Evolutionary conservation across 352 stramenopile genomes (phyloP).

Genomic region (Globisporangium cederbergense): DNA sequence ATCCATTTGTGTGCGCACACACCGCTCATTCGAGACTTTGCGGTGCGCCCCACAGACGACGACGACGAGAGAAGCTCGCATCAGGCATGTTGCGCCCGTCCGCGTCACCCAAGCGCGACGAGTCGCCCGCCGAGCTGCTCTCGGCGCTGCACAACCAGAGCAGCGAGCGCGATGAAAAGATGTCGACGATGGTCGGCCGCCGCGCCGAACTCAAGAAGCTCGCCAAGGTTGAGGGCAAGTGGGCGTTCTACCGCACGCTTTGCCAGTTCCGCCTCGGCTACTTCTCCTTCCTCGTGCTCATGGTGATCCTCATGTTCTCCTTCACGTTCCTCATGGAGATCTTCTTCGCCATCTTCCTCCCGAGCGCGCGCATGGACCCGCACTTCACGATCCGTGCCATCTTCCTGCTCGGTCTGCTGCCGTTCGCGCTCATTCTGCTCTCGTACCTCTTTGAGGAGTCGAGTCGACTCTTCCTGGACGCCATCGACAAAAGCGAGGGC

Average conservation of each 20-base stretch:
- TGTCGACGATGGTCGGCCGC: slow-evolving; percentile 53
- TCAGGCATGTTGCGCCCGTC: slow-evolving; percentile 10
- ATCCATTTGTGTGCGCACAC: not conserved
- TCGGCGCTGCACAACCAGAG: slow-evolving; percentile 22
- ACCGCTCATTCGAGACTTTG: slow-evolving; percentile 11
- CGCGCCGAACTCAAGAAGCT: slow-evolving; percentile 74
- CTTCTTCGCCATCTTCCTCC: slow-evolving; percentile 89
- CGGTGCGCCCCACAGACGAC: not conserved
- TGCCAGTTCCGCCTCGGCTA: slow-evolving; percentile 88
- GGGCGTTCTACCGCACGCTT: slow-evolving; percentile 70
- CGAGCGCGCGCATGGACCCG: slow-evolving; percentile 62
- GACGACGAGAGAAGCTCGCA: not conserved
- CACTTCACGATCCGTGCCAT: slow-evolving; percentile 73
- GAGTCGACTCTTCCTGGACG: slow-evolving; percentile 75
- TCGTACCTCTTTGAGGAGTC: slow-evolving; percentile 88
- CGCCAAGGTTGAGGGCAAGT: slow-evolving; percentile 50
- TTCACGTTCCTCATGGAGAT: slow-evolving; percentile 89
- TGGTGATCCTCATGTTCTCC: slow-evolving; percentile 89
- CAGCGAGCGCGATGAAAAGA: slow-evolving; percentile 43
- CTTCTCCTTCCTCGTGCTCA: slow-evolving; percentile 86
- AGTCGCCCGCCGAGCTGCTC: slow-evolving; percentile 17
- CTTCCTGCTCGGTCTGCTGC: slow-evolving; percentile 61
- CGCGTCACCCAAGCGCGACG: slow-evolving; percentile 13
- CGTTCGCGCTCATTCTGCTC: slow-evolving; percentile 77
- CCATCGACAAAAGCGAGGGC: slow-evolving; percentile 83